Conservation (phyloP, 768 basidiomycete species). For the Hemileccinum rubropunctum region DNA sequence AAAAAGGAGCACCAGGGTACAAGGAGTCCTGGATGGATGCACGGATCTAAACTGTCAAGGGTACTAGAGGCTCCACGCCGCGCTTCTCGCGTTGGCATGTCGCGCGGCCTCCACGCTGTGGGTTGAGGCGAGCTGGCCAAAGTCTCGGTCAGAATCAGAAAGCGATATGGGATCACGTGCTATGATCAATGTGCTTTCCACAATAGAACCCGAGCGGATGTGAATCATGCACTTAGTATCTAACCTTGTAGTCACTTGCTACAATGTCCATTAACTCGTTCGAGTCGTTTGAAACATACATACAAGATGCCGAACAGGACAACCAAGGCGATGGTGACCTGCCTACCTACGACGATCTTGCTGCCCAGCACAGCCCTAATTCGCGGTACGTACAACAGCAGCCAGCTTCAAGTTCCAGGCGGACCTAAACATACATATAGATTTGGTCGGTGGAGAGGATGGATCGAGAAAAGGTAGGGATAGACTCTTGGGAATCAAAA, state of each 20-base stretch:
- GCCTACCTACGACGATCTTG: conserved; percentile 81
- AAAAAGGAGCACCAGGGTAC: background rate
- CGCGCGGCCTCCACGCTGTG: background rate
- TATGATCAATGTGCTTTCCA: background rate
- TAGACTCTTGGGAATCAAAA: background rate
- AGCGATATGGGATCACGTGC: conserved; percentile 11
- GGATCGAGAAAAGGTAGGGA: conserved; percentile 82
- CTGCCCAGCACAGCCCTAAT: conserved; percentile 73
- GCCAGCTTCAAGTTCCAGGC: background rate
- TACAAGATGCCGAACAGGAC: conserved; percentile 40
- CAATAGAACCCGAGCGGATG: background rate
- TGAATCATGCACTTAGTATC: background rate
- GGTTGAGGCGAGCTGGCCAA: background rate
- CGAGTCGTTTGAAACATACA: conserved; percentile 27
- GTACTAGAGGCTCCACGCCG: no score
- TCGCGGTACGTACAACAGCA: conserved; percentile 55
- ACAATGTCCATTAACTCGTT: conserved; percentile 21
- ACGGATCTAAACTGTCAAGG: background rate
- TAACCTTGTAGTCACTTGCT: background rate
- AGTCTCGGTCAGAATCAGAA: no score
- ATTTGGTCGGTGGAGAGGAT: conserved; percentile 82
- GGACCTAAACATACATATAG: conserved; percentile 36
- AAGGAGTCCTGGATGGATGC: no score
- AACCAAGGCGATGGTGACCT: conserved; percentile 49
- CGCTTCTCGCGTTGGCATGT: background rate